Conservation (phyloP, 2,329 filamentous ascomycete genomes). For the Diplodia mutila region DNA sequence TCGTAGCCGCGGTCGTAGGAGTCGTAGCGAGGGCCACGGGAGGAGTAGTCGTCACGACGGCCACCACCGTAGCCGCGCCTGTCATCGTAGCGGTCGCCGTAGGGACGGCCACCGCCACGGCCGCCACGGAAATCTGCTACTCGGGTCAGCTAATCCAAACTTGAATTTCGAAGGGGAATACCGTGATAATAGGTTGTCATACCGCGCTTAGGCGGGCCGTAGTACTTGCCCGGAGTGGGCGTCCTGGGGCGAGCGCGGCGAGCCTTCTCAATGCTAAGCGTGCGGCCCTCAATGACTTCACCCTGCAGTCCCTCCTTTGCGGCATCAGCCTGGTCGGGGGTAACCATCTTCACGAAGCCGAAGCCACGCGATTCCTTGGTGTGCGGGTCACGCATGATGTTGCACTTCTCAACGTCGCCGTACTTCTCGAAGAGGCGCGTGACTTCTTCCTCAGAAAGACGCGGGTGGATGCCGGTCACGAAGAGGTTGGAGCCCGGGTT, state of each 20-base stretch:
- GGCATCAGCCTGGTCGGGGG: constrained; percentile 90
- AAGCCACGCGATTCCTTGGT: constrained; percentile 98
- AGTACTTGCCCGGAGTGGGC: constrained; percentile 98
- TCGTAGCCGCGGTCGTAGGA: constrained; percentile 41
- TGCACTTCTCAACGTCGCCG: constrained; percentile 97
- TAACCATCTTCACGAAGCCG: constrained; percentile 99
- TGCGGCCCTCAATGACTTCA: constrained; percentile 92
- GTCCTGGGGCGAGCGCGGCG: constrained; percentile 92
- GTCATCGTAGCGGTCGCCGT: constrained; percentile 51
- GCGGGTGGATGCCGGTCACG: constrained; percentile 96
- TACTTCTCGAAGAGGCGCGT: constrained; percentile 98
- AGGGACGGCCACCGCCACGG: constrained; percentile 47
- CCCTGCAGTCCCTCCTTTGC: constrained; percentile 96
- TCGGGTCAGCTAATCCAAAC: constrained; percentile 21
- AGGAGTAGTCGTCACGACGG: constrained; percentile 52
- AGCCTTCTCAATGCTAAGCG: constrained; percentile 97
- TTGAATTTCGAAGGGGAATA: background rate
- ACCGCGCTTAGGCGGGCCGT: constrained; percentile 97
- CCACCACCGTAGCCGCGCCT: constrained; percentile 47
- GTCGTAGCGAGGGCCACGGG: constrained; percentile 46
- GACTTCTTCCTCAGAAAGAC: constrained; percentile 86
- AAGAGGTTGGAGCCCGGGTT: constrained; percentile 99
- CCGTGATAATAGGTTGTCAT: constrained; percentile 43
- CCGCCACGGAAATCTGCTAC: constrained; percentile 51
- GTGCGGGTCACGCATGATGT: constrained; percentile 99